Evolutionary conservation across 441 rosid species (phyloP).

Genomic region (Eutrema salsugineum): DNA sequence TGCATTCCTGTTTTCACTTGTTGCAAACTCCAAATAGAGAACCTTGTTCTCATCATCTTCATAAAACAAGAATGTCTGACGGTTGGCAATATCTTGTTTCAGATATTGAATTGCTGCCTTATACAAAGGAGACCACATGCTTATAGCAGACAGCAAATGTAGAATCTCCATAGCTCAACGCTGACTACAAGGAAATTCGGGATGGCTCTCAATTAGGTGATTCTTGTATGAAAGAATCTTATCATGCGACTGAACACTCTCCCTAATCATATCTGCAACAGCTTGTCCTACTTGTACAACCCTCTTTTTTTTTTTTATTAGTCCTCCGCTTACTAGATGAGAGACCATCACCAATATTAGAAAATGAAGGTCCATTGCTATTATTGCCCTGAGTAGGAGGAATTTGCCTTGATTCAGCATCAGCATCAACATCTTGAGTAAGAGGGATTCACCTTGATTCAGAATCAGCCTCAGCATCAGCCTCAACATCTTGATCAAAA

Average conservation of each 20-base stretch:
- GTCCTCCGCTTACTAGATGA: neutral
- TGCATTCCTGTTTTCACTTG: no score
- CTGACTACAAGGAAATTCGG: neutral
- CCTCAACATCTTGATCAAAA: no score
- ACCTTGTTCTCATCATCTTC: neutral
- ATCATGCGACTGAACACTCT: neutral
- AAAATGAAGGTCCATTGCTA: neutral
- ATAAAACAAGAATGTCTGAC: neutral
- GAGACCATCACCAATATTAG: neutral
- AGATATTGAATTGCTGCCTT: neutral
- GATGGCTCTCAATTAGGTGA: neutral
- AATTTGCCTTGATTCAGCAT: neutral
- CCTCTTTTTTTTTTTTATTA: neutral
- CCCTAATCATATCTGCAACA: neutral
- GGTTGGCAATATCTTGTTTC: neutral
- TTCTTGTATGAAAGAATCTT: neutral
- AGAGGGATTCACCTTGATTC: neutral
- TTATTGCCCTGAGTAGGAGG: no score
- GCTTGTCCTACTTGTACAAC: neutral
- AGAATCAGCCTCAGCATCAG: neutral
- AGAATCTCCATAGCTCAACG: neutral
- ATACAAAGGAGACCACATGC: neutral
- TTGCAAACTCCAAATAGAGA: no score
- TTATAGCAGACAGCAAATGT: neutral
- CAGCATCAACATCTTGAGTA: neutral